Conservation (phyloP, 2,329 filamentous ascomycete species). For the Coniochaeta hoffmannii region DNA sequence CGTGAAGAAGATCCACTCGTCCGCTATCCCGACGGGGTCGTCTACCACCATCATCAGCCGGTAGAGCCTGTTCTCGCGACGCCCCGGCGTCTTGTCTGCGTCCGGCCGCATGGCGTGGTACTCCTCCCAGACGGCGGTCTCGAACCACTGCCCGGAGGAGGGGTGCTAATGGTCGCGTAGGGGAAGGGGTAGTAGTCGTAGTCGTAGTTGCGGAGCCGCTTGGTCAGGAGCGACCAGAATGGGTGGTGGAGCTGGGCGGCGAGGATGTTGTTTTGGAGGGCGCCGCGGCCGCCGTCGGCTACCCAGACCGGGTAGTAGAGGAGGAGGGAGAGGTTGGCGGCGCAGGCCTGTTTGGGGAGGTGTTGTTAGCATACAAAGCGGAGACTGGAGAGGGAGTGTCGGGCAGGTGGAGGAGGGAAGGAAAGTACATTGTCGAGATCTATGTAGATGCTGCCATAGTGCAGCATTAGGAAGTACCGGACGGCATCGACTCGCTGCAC, state of each 20-base stretch:
- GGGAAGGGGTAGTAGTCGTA: slow-evolving; percentile 14
- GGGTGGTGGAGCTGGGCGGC: slow-evolving; percentile 15
- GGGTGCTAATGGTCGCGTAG: slow-evolving; percentile 17
- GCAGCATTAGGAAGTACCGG: slow-evolving; percentile 70
- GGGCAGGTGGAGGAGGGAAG: background rate
- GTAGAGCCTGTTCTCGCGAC: slow-evolving; percentile 13
- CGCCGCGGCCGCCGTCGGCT: slow-evolving; percentile 16
- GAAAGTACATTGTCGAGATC: slow-evolving; percentile 51
- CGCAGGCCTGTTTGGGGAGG: too few relatives aligned
- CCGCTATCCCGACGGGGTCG: slow-evolving; percentile 8
- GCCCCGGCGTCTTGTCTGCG: slow-evolving; percentile 4
- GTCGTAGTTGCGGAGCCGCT: slow-evolving; percentile 11
- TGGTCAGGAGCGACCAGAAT: slow-evolving; percentile 14
- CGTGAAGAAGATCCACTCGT: slow-evolving; percentile 17
- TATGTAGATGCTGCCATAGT: slow-evolving; percentile 74
- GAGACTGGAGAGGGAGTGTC: too few relatives aligned
- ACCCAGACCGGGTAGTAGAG: slow-evolving; percentile 9
- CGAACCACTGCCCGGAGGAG: slow-evolving; percentile 19
- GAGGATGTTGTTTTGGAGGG: slow-evolving; percentile 19
- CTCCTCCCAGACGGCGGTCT: slow-evolving; percentile 17
- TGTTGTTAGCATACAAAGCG: too few relatives aligned
- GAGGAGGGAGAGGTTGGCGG: background rate
- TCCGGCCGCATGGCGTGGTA: slow-evolving; percentile 14
- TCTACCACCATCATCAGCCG: slow-evolving; percentile 17
- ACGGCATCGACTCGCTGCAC: slow-evolving; percentile 73